phyloP scores from a whole-genome alignment of 2,329 filamentous ascomycete species.

The Endothia cerciana region DNA sequence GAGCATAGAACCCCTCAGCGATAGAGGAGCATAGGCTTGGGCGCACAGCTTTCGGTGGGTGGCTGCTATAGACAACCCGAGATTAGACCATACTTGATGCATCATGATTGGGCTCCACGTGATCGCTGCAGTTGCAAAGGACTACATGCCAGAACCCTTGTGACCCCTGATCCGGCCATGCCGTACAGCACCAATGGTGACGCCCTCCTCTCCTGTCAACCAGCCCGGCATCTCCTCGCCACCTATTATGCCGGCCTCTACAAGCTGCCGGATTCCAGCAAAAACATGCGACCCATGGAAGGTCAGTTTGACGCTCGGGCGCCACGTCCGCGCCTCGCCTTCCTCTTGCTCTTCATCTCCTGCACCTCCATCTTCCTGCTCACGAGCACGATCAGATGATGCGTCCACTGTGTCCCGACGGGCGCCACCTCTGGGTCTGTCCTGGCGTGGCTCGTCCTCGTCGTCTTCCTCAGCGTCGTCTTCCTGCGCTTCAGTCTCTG shows the following conservation, averaged over 20 bases:
- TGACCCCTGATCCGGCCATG: constrained; percentile 66
- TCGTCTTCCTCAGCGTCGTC: constrained; percentile 28
- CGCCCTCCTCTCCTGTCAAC: constrained; percentile 86
- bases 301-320: constrained; percentile 65
- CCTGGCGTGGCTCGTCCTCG: constrained; percentile 29
- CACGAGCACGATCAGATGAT: constrained; percentile 39
- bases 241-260: constrained; percentile 76
- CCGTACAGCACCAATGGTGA: constrained; percentile 72
- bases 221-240: constrained; percentile 82
- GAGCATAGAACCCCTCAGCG: constrained; percentile 25
- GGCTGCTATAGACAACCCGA: background rate
- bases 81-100: background rate
- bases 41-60: background rate
- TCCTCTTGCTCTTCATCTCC: constrained; percentile 37
- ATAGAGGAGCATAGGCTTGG: background rate
- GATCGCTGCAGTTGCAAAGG: constrained; percentile 12
- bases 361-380: constrained; percentile 33
- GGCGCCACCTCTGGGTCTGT: constrained; percentile 6
- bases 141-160: constrained; percentile 57
- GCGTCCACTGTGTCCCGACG: constrained; percentile 44
- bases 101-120: constrained; percentile 22
- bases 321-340: constrained; percentile 44
- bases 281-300: constrained; percentile 82
- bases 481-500: constrained; percentile 27
- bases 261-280: constrained; percentile 75